Base-by-base conservation (phyloP, 495 filamentous ascomycete species). In the Tuber brumale region DNA sequence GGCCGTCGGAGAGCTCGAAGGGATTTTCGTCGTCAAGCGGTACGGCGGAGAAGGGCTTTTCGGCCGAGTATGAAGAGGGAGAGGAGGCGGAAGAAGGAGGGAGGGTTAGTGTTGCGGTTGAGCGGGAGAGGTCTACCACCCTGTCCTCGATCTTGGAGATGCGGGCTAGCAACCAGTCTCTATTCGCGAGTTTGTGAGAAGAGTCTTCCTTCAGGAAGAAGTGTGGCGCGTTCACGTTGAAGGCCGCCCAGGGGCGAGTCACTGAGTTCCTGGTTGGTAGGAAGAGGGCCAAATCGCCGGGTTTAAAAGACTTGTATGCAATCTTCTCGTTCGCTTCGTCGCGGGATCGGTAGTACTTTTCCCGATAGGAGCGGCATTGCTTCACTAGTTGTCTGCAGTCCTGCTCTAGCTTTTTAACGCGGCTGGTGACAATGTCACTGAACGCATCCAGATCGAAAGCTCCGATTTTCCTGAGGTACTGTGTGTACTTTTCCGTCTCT, bases 181-280 rank as follows among this genome's bases (percentile, higher is more conserved):
- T 88, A 43, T 87, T 89, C 61, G 90, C 87, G 19, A 99, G 87
- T 75, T 94, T 92, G 81, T 98, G 96, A 0, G 87, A 86, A 74
- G 97, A 94, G 84, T 96, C 93, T 84, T 99, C 95, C 44, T 93
- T 91, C 0, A 99, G 86, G 86, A 99, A 99, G 85, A 94, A 97
- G 84, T 99, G 95, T 21, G 95, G 95, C 72, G 93, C 95, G 1
- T 94, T 94, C 70, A 98, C 91, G 82, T 99, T 99, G 86, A 99
- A 99, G 5, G 96, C 95, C 7, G 95, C 95, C 95, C 95, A 99
- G 5, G 95, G 94, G 16, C 95, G 91, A 8, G 94, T 95, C 39
- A 91, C 91, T 83, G 97, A 94, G 78, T 98, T 97, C 37, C 94
- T 87, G 0, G 95, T 99, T 0, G 95, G 95, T 19, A 98, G 87